These are phyloP conservation scores for Zychaea mexicana DNA, from an alignment of 371 early-diverging fungal species.

Conservation along the genomic window DNA sequence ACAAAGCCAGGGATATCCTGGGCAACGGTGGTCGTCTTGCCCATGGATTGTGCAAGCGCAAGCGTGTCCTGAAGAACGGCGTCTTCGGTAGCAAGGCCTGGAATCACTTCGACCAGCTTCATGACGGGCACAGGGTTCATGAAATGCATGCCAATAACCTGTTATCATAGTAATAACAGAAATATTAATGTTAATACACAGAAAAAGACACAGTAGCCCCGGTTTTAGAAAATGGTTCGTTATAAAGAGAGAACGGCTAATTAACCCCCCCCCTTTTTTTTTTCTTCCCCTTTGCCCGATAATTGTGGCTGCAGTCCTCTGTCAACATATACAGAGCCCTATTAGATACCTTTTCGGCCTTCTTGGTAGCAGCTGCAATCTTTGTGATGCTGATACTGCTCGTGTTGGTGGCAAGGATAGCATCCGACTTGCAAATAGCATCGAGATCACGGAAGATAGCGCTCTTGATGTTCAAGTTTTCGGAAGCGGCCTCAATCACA, in stretches of 20 bases:
- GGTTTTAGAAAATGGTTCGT: no score
- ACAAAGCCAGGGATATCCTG: slow-evolving; percentile 97
- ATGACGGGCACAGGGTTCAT: slow-evolving; percentile 98
- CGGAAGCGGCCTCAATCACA: slow-evolving; percentile 95
- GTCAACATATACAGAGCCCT: no score
- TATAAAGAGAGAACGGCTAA: no score
- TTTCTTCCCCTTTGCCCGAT: background rate
- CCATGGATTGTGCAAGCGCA: slow-evolving; percentile 83
- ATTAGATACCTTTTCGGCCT: slow-evolving; percentile 75
- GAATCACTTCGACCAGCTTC: slow-evolving; percentile 97
- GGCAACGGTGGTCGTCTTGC: slow-evolving; percentile 88
- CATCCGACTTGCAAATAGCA: slow-evolving; percentile 62
- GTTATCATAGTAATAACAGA: background rate
- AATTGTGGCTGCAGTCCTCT: no score
- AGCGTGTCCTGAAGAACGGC: slow-evolving; percentile 75
- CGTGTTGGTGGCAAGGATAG: slow-evolving; percentile 96
- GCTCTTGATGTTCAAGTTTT: slow-evolving; percentile 86
- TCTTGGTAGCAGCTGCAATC: slow-evolving; percentile 87
- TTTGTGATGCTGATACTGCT: slow-evolving; percentile 68
- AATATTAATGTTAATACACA: no score
- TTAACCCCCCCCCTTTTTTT: background rate
- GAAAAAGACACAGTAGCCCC: no score
- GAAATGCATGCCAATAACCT: slow-evolving; percentile 92
- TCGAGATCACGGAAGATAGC: slow-evolving; percentile 84
- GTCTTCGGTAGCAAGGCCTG: slow-evolving; percentile 84